phyloP scores from a whole-genome alignment of 257 asterid genomes.

The Solanum infundibuliforme region DNA sequence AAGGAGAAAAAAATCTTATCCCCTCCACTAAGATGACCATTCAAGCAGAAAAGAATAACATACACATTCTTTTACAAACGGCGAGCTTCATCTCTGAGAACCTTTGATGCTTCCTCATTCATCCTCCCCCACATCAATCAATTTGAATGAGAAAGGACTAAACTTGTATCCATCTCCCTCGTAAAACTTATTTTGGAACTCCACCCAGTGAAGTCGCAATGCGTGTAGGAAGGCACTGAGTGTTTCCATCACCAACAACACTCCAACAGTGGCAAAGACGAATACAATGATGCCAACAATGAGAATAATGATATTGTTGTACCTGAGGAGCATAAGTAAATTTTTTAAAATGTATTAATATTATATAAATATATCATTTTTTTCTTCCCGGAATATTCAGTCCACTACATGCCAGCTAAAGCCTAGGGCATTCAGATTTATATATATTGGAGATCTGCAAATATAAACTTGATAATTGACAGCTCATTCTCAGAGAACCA shows the following conservation, averaged over 20 bases:
- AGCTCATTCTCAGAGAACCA: neutral
- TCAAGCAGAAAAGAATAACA: slow-evolving; percentile 29
- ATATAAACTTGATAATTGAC: neutral
- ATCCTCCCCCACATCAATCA: slow-evolving; percentile 40
- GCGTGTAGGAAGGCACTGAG: slow-evolving; percentile 98
- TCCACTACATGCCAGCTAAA: neutral
- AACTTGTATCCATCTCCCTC: slow-evolving; percentile 98
- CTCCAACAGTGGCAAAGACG: slow-evolving; percentile 83
- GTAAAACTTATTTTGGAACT: slow-evolving; percentile 88
- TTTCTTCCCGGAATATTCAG: neutral
- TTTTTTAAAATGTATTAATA: neutral
- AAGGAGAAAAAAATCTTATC: neutral
- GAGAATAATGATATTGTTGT: slow-evolving; percentile 57
- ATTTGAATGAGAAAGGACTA: slow-evolving; percentile 58
- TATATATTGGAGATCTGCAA: neutral
- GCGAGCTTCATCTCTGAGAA: neutral
- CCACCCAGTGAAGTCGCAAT: slow-evolving; percentile 96
- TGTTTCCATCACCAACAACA: slow-evolving; percentile 92
- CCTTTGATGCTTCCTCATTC: slow-evolving; percentile 33
- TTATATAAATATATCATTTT: neutral
- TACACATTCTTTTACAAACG: slow-evolving; percentile 9
- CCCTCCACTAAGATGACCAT: slow-evolving; percentile 19
- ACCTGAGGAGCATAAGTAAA: neutral
- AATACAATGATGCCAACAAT: slow-evolving; percentile 64
- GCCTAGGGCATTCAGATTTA: neutral